These are phyloP conservation scores for Penicillium mononematosum DNA, from an alignment of 495 filamentous ascomycete genomes.

Conservation along the genomic window DNA sequence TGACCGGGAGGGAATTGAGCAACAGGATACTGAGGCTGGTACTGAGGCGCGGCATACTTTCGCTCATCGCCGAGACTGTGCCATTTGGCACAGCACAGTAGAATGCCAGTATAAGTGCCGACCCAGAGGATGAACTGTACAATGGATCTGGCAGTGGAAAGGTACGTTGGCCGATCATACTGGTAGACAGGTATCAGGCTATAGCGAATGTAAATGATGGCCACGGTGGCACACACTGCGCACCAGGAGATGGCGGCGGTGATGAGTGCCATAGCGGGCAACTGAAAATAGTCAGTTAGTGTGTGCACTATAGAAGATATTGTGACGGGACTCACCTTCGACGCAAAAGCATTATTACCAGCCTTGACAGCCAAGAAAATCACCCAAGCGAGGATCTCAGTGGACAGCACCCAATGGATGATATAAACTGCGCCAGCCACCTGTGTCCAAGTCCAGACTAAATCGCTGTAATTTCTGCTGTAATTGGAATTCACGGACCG, in stretches of 20 bases:
- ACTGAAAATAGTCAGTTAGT: slow-evolving; percentile 12
- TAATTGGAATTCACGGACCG: neutral
- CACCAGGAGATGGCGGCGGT: slow-evolving; percentile 23
- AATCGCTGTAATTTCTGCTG: too few relatives aligned
- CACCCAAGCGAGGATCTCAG: slow-evolving; percentile 25
- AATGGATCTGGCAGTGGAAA: slow-evolving; percentile 7
- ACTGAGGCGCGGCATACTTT: slow-evolving; percentile 11
- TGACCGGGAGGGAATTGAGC: slow-evolving; percentile 3
- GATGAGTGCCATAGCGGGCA: slow-evolving; percentile 16
- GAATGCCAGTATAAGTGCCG: slow-evolving; percentile 25
- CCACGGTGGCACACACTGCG: slow-evolving; percentile 17
- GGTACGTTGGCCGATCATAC: slow-evolving; percentile 9
- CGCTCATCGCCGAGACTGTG: slow-evolving; percentile 12
- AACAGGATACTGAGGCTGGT: slow-evolving; percentile 8
- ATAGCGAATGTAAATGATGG: slow-evolving; percentile 23
- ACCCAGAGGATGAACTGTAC: slow-evolving; percentile 23
- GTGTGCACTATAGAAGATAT: neutral
- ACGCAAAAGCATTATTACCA: slow-evolving; percentile 20
- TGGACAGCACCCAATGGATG: slow-evolving; percentile 20
- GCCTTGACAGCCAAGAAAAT: slow-evolving; percentile 25
- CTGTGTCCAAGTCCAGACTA: neutral
- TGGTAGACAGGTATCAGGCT: neutral
- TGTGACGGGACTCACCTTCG: slow-evolving; percentile 17
- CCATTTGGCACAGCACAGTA: slow-evolving; percentile 25
- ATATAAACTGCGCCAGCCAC: slow-evolving; percentile 13